Base-by-base conservation (phyloP, 352 stramenopile species). In the Thraustochytrium striatum region DNA sequence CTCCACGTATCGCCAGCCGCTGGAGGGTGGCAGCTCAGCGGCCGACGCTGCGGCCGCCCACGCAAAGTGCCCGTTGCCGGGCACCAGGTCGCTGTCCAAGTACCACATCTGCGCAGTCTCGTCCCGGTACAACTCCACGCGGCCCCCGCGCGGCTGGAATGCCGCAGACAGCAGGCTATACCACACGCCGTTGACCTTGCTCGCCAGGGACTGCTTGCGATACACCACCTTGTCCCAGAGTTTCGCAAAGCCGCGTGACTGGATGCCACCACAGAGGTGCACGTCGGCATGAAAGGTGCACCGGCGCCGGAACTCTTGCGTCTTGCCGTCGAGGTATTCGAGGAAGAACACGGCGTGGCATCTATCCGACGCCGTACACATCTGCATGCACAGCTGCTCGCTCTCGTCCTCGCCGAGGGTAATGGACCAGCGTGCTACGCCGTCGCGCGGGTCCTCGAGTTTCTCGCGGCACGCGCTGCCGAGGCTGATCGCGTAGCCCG, bases 261-360 rank as follows among this genome's bases (percentile, higher is more conserved):
- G 1, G 21, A 75, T 19, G 21, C 65, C 65, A 13, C 36, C 28
- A 38, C 65, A 75, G 33, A 43, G n/a, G 21, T 72, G 39, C 32
- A 75, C 68, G 50, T 72, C 36, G 1, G 41, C 39, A 30, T 75
- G 65, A 41, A 75, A 75, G 9, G 65, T 41, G 65, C 65, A 75
- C 68, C 65, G 44, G 41, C 19, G 61, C 1, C 32, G 16, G 21
- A 38, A 9, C 39, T 3, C 41, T 41, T 75, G 65, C 16, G 44
- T 33, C 11, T 5, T 61, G 32, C 44, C 25, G 39, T 75, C 52
- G 2, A 75, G 43, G 5, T 25, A 75, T 7, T 5, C 16, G 0
- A 5, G 44, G 16, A 30, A 7, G 16, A 50, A 30, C 43, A 61
- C 41, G 3, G 47, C 65, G 19, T 75, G n/a, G 47, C 65, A 75